Conservation (phyloP, 805 yeast genomes). For the Nakazawaea laoshanensis region DNA sequence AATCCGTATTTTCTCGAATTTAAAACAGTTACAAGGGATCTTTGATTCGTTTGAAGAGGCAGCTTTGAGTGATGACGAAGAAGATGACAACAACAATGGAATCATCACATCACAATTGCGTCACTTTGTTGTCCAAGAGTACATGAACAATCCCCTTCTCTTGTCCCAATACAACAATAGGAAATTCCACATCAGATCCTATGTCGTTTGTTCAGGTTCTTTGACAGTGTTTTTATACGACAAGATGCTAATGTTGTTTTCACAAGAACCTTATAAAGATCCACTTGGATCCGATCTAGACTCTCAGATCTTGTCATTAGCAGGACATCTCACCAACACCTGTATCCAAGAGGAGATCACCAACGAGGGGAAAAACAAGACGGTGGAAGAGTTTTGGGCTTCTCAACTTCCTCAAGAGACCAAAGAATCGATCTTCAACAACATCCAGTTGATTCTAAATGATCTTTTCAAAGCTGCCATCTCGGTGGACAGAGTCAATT, state of each 20-base stretch:
- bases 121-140: constrained; percentile 86
- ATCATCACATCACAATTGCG: constrained; percentile 81
- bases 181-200: constrained; percentile 86
- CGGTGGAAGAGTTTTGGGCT: constrained; percentile 59
- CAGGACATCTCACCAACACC: constrained; percentile 88
- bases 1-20: constrained; percentile 68
- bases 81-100: constrained; percentile 45
- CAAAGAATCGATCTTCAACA: constrained; percentile 35
- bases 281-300: constrained; percentile 21
- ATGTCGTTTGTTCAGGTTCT: constrained; percentile 69
- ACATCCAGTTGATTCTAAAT: constrained; percentile 51
- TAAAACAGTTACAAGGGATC: constrained; percentile 72
- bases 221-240: constrained; percentile 72
- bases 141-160: constrained; percentile 60
- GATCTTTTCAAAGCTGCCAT: constrained; percentile 80
- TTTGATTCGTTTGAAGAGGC: constrained; percentile 83
- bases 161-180: constrained; percentile 49
- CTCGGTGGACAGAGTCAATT: constrained; percentile 73
- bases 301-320: constrained; percentile 33
- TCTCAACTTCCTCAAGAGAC: constrained; percentile 27
- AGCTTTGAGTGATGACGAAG: constrained; percentile 53
- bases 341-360: constrained; percentile 61
- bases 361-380: constrained; percentile 21
- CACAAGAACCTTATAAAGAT: constrained; percentile 39
- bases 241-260: constrained; percentile 76